Evolutionary conservation across 495 filamentous ascomycete genomes (phyloP), one percentile per base, ranked within the genome.

Genomic region (Penicillium macrosclerotiorum): DNA sequence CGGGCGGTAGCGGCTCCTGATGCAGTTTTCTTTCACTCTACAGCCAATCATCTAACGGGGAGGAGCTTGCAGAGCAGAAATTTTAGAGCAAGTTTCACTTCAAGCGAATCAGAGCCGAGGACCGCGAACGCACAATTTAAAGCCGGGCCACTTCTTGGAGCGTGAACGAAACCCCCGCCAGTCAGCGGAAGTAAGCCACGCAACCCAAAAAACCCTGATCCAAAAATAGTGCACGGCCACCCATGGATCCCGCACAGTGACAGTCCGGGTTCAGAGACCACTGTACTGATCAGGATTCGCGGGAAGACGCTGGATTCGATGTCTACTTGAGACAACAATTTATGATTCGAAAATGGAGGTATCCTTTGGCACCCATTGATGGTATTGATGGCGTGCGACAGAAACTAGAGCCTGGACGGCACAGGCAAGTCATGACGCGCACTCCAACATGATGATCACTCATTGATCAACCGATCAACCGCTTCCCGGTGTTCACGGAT

Each of bases 131-230:
- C n/a, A n/a, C n/a, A 48, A 48, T 11, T 35, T 19, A 47, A 45
- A 31, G 40, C 26, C 26, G 18, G 26, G 18, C n/a, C 13, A n/a
- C n/a, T n/a, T n/a, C n/a, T n/a, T 12, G 7, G 3, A 14, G 19
- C 5, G 13, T 11, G 23, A 13, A 26, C 14, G 23, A 40, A 40
- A n/a, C 43, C 27, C 13, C 7, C 11, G 27, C 26, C 36, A 38
- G 22, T 40, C n/a, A 24, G 19, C n/a, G n/a, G n/a, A n/a, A n/a
- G n/a, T n/a, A 26, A 27, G 44, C 44, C 44, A 47, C 36, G 27
- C 27, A 39, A 47, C 35, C 24, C n/a, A 5, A 17, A 26, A 22
- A 40, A 34, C 26, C 27, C 44, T 39, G 36, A 47, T 39, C 44
- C 36, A 47, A 47, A 47, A 47, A 47, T 47, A 47, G 44, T 5